phyloP scores from a whole-genome alignment of 176 grass and related monocot species.

The Alloteropsis semialata region DNA sequence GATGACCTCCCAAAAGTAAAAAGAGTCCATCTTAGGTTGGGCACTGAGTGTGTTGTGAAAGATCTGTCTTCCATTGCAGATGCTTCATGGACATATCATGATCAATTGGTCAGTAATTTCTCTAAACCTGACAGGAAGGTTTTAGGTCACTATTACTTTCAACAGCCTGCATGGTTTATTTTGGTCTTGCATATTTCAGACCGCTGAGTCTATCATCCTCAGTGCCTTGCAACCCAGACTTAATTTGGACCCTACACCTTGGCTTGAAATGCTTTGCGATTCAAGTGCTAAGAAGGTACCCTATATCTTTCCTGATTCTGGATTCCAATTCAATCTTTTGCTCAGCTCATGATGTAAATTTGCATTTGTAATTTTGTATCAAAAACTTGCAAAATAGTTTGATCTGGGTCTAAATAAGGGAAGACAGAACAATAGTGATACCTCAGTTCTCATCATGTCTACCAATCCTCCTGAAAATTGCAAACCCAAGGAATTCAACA shows the following conservation, averaged over 20 bases:
- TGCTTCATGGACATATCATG: conserved; percentile 51
- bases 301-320: neutral
- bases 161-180: neutral
- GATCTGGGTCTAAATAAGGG: conserved; percentile 49
- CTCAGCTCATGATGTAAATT: conserved; percentile 10
- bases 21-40: conserved; percentile 49
- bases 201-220: conserved; percentile 39
- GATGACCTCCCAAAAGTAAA: conserved; percentile 45
- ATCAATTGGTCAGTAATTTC: conserved; percentile 41
- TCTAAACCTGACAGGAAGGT: conserved; percentile 1
- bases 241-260: conserved; percentile 53
- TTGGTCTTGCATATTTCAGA: conserved; percentile 33
- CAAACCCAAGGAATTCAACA: conserved; percentile 9
- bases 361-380: conserved; percentile 7
- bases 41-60: conserved; percentile 42
- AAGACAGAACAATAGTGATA: neutral
- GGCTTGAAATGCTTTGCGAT: conserved; percentile 37
- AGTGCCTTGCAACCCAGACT: conserved; percentile 50
- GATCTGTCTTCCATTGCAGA: conserved; percentile 38
- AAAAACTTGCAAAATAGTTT: conserved; percentile 33
- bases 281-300: conserved; percentile 46
- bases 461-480: conserved; percentile 8
- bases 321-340: conserved; percentile 8
- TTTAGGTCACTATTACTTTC: conserved; percentile 17
- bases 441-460: conserved; percentile 18